phyloP scores from a whole-genome alignment of 2,329 filamentous ascomycete species.

The Aspergillus fijiensis region DNA sequence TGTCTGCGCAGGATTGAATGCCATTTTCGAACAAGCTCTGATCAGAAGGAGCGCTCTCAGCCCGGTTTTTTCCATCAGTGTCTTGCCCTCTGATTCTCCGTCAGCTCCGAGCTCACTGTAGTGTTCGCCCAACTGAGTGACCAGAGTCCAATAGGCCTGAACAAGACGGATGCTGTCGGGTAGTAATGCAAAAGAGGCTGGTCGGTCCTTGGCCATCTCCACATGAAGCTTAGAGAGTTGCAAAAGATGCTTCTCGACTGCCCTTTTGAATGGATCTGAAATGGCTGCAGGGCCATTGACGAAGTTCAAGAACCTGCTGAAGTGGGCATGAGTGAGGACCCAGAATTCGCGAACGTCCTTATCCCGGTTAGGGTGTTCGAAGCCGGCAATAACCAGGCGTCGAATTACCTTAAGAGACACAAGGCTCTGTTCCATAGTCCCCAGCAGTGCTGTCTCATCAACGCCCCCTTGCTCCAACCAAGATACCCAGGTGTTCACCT shows the following conservation, averaged over 20 bases:
- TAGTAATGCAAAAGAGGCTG: slow-evolving; percentile 78
- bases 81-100: slow-evolving; percentile 48
- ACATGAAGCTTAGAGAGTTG: slow-evolving; percentile 91
- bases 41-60: slow-evolving; percentile 81
- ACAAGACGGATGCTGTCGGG: slow-evolving; percentile 76
- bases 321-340: slow-evolving; percentile 72
- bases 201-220: slow-evolving; percentile 76
- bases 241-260: slow-evolving; percentile 81
- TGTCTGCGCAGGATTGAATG: slow-evolving; percentile 74
- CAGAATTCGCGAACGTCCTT: slow-evolving; percentile 76
- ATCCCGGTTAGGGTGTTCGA: slow-evolving; percentile 79
- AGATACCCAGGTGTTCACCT: slow-evolving; percentile 67
- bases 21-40: slow-evolving; percentile 79
- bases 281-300: slow-evolving; percentile 59
- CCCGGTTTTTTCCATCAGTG: slow-evolving; percentile 73
- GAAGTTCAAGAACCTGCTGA: slow-evolving; percentile 70
- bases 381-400: slow-evolving; percentile 75
- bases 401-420: slow-evolving; percentile 76
- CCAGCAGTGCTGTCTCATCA: slow-evolving; percentile 58
- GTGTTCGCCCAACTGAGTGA: slow-evolving; percentile 71
- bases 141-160: slow-evolving; percentile 80
- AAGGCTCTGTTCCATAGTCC: slow-evolving; percentile 74
- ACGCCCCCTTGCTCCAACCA: slow-evolving; percentile 60
- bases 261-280: slow-evolving; percentile 53
- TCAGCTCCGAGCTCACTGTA: slow-evolving; percentile 51